phyloP scores from a whole-genome alignment of 306 rosid species.

The Quercus robur region DNA sequence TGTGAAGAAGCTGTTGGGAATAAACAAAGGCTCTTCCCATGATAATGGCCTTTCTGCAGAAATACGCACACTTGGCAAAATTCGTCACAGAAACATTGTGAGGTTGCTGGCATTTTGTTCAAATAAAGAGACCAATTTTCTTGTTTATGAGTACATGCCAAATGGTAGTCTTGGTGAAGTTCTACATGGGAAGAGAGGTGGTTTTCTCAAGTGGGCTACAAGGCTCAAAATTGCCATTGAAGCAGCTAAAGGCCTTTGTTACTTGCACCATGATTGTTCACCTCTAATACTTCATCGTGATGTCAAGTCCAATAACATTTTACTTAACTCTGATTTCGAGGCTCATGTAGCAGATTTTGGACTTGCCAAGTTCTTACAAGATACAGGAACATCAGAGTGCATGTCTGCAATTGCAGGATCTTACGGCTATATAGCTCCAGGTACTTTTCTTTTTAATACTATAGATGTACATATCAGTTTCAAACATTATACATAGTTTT shows the following conservation, averaged over 20 bases:
- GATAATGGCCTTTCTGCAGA: constrained; percentile 88
- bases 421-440: constrained; percentile 97
- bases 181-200: constrained; percentile 80
- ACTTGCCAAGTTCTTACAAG: constrained; percentile 86
- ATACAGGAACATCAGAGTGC: constrained; percentile 80
- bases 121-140: constrained; percentile 72
- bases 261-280: constrained; percentile 91
- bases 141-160: constrained; percentile 86
- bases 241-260: constrained; percentile 89
- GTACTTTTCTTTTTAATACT: constrained; percentile 28
- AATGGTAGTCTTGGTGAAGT: constrained; percentile 89
- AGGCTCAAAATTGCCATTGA: constrained; percentile 77
- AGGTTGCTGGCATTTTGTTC: constrained; percentile 75
- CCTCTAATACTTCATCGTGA: constrained; percentile 82
- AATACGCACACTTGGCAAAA: constrained; percentile 72
- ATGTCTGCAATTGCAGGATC: constrained; percentile 98
- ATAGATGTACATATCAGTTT: not conserved
- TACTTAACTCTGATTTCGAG: constrained; percentile 70
- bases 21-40: constrained; percentile 75
- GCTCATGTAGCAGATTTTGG: constrained; percentile 98
- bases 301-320: constrained; percentile 86
- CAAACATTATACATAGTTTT: not conserved
- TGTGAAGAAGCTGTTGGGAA: constrained; percentile 71
- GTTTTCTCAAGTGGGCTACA: constrained; percentile 69
- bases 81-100: constrained; percentile 86